Evolutionary conservation across 1,139 yeast species (phyloP).

Genomic region (Saccharomycopsis hybrid): DNA sequence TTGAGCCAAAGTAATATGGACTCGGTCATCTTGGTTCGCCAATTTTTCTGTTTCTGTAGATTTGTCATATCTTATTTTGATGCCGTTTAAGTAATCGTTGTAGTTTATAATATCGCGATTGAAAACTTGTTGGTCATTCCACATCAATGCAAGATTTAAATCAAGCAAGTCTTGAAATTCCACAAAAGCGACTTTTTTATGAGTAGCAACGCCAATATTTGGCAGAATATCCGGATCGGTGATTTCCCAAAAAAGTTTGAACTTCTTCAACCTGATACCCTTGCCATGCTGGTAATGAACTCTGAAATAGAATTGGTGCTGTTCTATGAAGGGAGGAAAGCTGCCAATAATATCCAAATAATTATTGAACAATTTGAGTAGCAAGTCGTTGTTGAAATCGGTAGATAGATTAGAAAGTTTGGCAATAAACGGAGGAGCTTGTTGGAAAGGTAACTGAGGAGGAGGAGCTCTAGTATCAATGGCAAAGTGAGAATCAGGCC

Average conservation of each 20-base stretch:
- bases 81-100: slow-evolving; percentile 41
- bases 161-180: slow-evolving; percentile 45
- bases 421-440: slow-evolving; percentile 48
- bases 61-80: slow-evolving; percentile 2
- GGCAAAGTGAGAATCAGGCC: not conserved
- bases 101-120: slow-evolving; percentile 25
- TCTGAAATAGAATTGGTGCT: slow-evolving; percentile 13
- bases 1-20: slow-evolving; percentile 41
- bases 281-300: slow-evolving; percentile 17
- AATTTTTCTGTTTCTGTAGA: slow-evolving; percentile 27
- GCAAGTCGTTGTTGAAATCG: slow-evolving; percentile 27
- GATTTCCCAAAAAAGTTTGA: slow-evolving; percentile 35
- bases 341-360: slow-evolving; percentile 20
- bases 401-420: slow-evolving; percentile 47
- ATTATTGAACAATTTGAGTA: slow-evolving; percentile 17
- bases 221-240: not conserved
- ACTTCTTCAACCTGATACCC: slow-evolving; percentile 25
- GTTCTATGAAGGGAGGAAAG: slow-evolving; percentile 15
- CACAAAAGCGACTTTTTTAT: slow-evolving; percentile 53
- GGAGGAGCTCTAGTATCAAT: slow-evolving; percentile 1
- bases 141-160: slow-evolving; percentile 29
- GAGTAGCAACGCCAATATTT: slow-evolving; percentile 18
- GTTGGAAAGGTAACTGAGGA: slow-evolving; percentile 9
- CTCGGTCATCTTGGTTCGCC: slow-evolving; percentile 32
- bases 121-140: slow-evolving; percentile 18